Evolutionary conservation across 2,329 filamentous ascomycete species (phyloP).

Genomic region (Verticillium isaacii): DNA sequence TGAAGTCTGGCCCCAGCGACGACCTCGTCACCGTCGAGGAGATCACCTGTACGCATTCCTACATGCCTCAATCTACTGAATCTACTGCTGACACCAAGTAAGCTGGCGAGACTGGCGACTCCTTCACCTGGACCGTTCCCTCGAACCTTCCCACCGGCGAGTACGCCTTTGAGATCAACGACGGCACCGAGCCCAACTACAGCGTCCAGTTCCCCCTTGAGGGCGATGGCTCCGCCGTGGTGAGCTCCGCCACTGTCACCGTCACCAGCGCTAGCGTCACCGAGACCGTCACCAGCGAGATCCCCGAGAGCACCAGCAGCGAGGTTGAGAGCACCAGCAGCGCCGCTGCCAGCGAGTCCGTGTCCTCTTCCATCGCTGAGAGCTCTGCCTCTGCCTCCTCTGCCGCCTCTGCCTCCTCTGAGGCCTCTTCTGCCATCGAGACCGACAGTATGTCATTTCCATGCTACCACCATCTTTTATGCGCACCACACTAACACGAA

Average conservation of each 20-base stretch:
- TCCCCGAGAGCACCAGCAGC: conserved; percentile 10
- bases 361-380: conserved; percentile 7
- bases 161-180: conserved; percentile 42
- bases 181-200: conserved; percentile 37
- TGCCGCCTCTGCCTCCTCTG: conserved; percentile 9
- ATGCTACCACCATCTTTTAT: too few relatives aligned
- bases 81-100: not conserved
- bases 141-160: conserved; percentile 28
- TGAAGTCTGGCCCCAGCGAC: conserved; percentile 31
- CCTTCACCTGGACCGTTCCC: conserved; percentile 33
- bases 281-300: not conserved
- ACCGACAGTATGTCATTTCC: not conserved
- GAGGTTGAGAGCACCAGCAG: conserved; percentile 8
- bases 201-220: conserved; percentile 30
- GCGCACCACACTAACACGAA: not conserved
- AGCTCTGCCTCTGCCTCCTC: conserved; percentile 11
- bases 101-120: conserved; percentile 28
- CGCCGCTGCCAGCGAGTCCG: conserved; percentile 8
- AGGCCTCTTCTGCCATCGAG: conserved; percentile 9
- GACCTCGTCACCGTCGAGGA: conserved; percentile 28
- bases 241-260: conserved; percentile 5
- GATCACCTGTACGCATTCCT: conserved; percentile 28
- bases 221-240: conserved; percentile 19
- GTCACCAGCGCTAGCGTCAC: conserved; percentile 2
- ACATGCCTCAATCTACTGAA: not conserved